Conservation (phyloP, 2,329 filamentous ascomycete genomes). For the Alternaria brassicicola region DNA sequence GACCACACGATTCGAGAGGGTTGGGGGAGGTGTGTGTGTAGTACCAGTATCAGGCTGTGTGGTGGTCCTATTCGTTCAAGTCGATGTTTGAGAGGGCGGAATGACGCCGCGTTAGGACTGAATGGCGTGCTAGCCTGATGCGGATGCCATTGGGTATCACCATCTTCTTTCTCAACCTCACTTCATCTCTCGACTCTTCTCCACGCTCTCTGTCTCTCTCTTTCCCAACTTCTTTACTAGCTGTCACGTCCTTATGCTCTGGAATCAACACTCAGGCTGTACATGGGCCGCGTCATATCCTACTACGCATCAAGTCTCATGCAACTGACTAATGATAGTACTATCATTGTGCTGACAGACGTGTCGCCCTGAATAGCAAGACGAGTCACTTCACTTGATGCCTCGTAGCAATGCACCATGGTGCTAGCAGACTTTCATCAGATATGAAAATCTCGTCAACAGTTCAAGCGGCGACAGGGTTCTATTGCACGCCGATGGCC, state of each 20-base stretch:
- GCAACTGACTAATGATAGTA: neutral
- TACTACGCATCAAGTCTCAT: neutral
- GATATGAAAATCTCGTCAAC: neutral
- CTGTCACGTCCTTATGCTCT: neutral
- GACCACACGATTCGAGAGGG: neutral
- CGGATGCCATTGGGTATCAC: neutral
- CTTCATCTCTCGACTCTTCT: neutral
- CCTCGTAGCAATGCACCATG: neutral
- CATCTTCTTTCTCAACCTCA: neutral
- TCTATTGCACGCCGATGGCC: neutral
- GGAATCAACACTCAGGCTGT: neutral
- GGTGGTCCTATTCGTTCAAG: neutral
- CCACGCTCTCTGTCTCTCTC: neutral
- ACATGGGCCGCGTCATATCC: neutral
- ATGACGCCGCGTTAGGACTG: slow-evolving; percentile 1
- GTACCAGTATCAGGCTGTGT: neutral
- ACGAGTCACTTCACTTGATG: neutral
- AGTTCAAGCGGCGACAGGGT: neutral
- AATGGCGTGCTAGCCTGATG: slow-evolving; percentile 8
- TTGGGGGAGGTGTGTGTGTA: neutral
- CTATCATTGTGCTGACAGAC: neutral
- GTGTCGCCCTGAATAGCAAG: neutral
- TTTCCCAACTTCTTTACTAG: neutral
- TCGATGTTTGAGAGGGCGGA: neutral
- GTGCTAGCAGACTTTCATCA: no score